A percentile compares a stretch with the other conserved stretches of the same genome.
Evolutionary conservation across 495 filamentous ascomycete genomes (phyloP).

Genomic region (Hypoxylon cercidicola): DNA sequence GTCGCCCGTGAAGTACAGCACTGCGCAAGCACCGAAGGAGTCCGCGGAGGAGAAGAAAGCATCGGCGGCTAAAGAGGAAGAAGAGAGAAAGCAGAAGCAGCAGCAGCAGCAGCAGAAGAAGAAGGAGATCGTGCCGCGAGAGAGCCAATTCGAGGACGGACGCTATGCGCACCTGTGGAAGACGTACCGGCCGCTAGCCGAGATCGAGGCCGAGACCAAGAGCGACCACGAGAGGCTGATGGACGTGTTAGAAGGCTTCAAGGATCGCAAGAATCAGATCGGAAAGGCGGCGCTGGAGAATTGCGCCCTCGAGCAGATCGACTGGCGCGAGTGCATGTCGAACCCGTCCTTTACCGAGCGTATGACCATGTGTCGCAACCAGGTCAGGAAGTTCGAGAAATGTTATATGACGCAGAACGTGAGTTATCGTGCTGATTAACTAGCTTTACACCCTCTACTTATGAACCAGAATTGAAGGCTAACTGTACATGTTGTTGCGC

Average conservation of each 20-base stretch:
- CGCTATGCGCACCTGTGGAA: slow-evolving; percentile 96
- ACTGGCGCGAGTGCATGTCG: slow-evolving; percentile 78
- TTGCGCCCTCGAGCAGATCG: slow-evolving; percentile 85
- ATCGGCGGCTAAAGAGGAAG: slow-evolving; percentile 10
- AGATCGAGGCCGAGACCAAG: slow-evolving; percentile 70
- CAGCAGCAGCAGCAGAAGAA: not conserved
- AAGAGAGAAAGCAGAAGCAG: not conserved
- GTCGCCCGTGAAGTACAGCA: slow-evolving; percentile 77
- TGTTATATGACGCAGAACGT: slow-evolving; percentile 88
- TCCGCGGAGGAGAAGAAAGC: slow-evolving; percentile 1
- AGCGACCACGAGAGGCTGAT: slow-evolving; percentile 77
- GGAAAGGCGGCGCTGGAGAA: slow-evolving; percentile 90
- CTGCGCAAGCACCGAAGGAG: slow-evolving; percentile 14
- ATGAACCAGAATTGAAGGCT: not conserved
- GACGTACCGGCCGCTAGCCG: slow-evolving; percentile 75
- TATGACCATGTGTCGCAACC: slow-evolving; percentile 76
- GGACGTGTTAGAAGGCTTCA: slow-evolving; percentile 83
- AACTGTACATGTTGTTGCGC: not conserved
- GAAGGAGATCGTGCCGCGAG: slow-evolving; percentile 41
- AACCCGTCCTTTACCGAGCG: slow-evolving; percentile 67
- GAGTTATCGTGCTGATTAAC: slow-evolving; percentile 42
- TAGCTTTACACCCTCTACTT: not conserved
- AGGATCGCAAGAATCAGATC: slow-evolving; percentile 80
- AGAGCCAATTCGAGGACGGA: slow-evolving; percentile 72
- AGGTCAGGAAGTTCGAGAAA: slow-evolving; percentile 75